Percentiles rank a stretch among this genome's conserved stretches.
Conservation (phyloP, 345 rosid genomes). For the Eucalyptus guilfoylei region DNA sequence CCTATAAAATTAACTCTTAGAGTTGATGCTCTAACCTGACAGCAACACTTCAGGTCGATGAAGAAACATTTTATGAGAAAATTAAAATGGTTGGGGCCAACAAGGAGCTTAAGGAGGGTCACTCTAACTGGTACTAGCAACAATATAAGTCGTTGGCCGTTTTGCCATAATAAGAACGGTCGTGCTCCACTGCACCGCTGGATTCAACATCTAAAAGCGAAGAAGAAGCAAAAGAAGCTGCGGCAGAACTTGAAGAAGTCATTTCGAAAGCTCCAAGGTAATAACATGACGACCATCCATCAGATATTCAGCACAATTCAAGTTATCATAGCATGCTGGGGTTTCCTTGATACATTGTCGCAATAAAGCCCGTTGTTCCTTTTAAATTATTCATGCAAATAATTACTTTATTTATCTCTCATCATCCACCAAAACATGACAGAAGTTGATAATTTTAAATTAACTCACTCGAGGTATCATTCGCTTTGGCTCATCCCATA, state of each 20-base stretch:
- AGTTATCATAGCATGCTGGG: not conserved
- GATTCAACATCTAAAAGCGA: not conserved
- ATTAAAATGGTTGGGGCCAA: not conserved
- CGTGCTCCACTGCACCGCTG: not conserved
- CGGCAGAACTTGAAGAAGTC: not conserved
- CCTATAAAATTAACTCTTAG: not conserved
- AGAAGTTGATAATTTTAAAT: too few species aligned
- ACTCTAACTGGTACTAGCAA: not conserved
- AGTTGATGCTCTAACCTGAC: not conserved
- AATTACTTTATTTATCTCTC: not conserved
- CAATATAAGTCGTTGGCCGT: rapidly evolving
- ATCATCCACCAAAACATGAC: not conserved
- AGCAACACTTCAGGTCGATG: not conserved
- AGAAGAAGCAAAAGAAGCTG: not conserved
- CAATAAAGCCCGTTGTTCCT: not conserved
- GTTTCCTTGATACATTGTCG: not conserved
- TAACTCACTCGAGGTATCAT: rapidly evolving
- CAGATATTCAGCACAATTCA: not conserved
- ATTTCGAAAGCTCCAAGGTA: not conserved
- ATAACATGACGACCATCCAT: not conserved
- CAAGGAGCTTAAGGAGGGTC: not conserved
- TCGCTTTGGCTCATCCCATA: rapidly evolving
- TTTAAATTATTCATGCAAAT: not conserved
- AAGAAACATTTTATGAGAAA: not conserved
- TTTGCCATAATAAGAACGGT: not conserved